A percentile compares a stretch with the other conserved stretches of the same genome.
Conservation (phyloP, 78 protist genomes). For the Cavenderia fasciculata region DNA sequence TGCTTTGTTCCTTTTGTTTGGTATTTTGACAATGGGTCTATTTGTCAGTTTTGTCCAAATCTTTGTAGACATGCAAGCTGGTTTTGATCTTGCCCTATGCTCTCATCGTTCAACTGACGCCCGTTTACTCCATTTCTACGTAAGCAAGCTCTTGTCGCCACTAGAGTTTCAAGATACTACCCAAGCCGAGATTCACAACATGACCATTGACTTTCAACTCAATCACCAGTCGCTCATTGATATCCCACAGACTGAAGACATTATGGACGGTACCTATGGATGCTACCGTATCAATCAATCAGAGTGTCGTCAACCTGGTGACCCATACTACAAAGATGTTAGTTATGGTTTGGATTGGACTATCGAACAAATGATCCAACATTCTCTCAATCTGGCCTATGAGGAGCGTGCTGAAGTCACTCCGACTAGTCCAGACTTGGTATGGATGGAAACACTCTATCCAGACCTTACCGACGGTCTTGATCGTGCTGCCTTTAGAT, state of each 20-base stretch:
- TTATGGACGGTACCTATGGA: slow-evolving; percentile 52
- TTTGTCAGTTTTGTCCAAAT: slow-evolving; percentile 25
- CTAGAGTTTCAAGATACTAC: neutral
- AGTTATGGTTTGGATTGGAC: slow-evolving; percentile 37
- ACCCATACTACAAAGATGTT: slow-evolving; percentile 1
- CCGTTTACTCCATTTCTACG: slow-evolving; percentile 8
- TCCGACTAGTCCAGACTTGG: neutral
- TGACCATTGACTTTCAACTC: neutral
- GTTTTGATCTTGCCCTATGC: neutral
- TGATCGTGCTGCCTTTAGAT: slow-evolving; percentile 16
- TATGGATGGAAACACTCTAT: slow-evolving; percentile 18
- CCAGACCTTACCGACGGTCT: slow-evolving; percentile 16
- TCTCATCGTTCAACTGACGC: neutral
- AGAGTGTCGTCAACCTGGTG: neutral
- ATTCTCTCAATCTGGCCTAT: slow-evolving; percentile 6
- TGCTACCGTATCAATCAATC: slow-evolving; percentile 21
- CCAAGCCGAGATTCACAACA: neutral
- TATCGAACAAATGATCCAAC: slow-evolving; percentile 14
- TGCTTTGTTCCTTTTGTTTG: slow-evolving; percentile 44
- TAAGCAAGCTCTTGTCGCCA: neutral
- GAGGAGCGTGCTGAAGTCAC: too few species aligned
- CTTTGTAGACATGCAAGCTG: neutral
- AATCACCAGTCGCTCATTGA: slow-evolving; percentile 14
- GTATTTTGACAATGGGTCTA: slow-evolving; percentile 50
- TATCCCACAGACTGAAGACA: neutral